Evolutionary conservation across 345 rosid species (phyloP).

Genomic region (Acer saccharum): DNA sequence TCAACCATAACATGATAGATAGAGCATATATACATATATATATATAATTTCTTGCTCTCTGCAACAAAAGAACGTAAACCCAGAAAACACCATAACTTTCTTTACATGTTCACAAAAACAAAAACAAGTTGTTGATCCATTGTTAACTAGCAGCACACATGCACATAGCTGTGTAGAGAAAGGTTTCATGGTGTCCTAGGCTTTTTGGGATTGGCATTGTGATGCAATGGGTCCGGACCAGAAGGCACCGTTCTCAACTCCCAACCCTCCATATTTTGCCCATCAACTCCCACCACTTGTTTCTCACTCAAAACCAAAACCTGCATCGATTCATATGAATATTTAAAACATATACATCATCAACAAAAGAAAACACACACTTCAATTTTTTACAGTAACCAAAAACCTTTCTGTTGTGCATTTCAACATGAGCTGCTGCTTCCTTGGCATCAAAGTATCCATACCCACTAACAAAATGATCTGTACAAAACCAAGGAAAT

Average conservation of each 20-base stretch:
- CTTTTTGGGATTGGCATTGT: conserved; percentile 39
- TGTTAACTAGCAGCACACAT: background rate
- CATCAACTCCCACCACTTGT: conserved; percentile 3
- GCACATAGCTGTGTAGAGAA: too few relatives aligned
- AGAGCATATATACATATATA: background rate
- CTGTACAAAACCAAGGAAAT: background rate
- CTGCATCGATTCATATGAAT: background rate
- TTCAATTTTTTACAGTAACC: background rate
- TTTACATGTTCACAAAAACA: background rate
- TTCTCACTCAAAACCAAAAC: background rate
- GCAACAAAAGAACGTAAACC: background rate
- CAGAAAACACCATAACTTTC: background rate
- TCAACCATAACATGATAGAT: too few relatives aligned
- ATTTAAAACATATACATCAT: background rate
- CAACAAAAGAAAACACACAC: background rate
- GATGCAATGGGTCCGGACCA: conserved; percentile 60
- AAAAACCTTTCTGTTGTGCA: conserved; percentile 11
- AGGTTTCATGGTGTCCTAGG: conserved; percentile 36
- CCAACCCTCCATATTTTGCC: conserved; percentile 11
- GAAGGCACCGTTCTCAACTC: conserved; percentile 40
- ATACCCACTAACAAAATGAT: background rate
- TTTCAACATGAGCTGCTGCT: background rate
- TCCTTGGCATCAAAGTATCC: background rate
- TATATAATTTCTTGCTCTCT: background rate
- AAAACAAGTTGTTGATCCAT: background rate